phyloP scores from a whole-genome alignment of 352 stramenopile genomes.

The Phytophthora multivora region DNA sequence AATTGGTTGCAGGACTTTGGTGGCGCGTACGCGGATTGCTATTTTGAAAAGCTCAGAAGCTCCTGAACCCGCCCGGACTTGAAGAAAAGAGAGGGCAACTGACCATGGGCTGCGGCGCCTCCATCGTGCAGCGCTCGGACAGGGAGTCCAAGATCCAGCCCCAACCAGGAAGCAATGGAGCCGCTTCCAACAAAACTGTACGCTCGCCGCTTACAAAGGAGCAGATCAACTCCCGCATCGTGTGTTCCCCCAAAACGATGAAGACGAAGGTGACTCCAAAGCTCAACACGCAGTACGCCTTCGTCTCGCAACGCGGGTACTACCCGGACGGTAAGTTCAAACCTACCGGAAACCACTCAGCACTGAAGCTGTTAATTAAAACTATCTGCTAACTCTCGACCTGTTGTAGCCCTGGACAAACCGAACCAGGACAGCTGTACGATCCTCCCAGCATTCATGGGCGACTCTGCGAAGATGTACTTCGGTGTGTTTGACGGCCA shows the following conservation, averaged over 20 bases:
- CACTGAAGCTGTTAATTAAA: not conserved
- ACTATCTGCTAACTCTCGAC: not conserved
- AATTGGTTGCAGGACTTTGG: not conserved
- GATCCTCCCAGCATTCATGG: slow-evolving; percentile 81
- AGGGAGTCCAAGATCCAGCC: slow-evolving; percentile 50
- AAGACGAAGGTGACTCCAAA: slow-evolving; percentile 66
- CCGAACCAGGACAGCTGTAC: slow-evolving; percentile 96
- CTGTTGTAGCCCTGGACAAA: slow-evolving; percentile 89
- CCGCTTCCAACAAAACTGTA: slow-evolving; percentile 38
- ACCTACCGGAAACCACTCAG: not conserved
- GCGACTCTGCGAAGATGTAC: slow-evolving; percentile 79
- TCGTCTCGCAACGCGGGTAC: slow-evolving; percentile 94
- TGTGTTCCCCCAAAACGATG: slow-evolving; percentile 76
- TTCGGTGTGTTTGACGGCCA: slow-evolving; percentile 91
- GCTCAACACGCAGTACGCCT: slow-evolving; percentile 87
- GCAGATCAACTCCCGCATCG: slow-evolving; percentile 85
- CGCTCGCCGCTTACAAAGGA: slow-evolving; percentile 81
- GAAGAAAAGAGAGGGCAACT: not conserved
- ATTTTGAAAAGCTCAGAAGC: slow-evolving; percentile 6
- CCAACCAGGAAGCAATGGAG: slow-evolving; percentile 9
- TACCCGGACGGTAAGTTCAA: slow-evolving; percentile 86
- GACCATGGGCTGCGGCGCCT: slow-evolving; percentile 73
- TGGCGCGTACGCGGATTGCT: not conserved
- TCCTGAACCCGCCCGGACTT: too few relatives aligned
- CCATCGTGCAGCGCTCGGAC: slow-evolving; percentile 56